phyloP scores from a whole-genome alignment of 1,284 basidiomycete genomes.

The Puccinia triticina region DNA sequence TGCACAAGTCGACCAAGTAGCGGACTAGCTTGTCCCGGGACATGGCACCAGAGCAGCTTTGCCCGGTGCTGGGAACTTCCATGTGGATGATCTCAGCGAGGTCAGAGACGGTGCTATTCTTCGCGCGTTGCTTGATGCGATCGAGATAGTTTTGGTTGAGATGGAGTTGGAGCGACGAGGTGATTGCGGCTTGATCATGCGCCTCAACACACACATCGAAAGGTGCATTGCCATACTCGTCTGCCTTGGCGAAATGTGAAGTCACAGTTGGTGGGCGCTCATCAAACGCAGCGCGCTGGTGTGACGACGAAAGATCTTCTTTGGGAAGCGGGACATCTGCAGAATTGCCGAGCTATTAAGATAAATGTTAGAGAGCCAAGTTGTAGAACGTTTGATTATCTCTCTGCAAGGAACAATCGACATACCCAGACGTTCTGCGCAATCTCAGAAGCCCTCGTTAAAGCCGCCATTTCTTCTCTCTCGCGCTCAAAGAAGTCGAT shows the following conservation, averaged over 20 bases:
- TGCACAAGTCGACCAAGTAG: slow-evolving; percentile 62
- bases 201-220: slow-evolving; percentile 85
- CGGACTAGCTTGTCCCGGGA: slow-evolving; percentile 62
- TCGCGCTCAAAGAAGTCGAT: slow-evolving; percentile 67
- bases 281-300: slow-evolving; percentile 4
- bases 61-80: slow-evolving; percentile 65
- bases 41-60: slow-evolving; percentile 69
- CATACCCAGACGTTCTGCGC: slow-evolving; percentile 66
- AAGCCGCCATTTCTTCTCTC: slow-evolving; percentile 82
- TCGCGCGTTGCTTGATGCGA: slow-evolving; percentile 64
- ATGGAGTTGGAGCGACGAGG: slow-evolving; percentile 69
- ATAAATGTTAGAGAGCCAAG: slow-evolving; percentile 4
- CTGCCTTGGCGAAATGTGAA: slow-evolving; percentile 13
- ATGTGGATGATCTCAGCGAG: slow-evolving; percentile 66
- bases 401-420: background rate
- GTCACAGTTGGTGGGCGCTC: slow-evolving; percentile 57
- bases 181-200: slow-evolving; percentile 73
- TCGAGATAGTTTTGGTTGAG: slow-evolving; percentile 68
- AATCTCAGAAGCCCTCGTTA: slow-evolving; percentile 83
- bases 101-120: slow-evolving; percentile 71
- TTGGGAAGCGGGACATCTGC: slow-evolving; percentile 14
- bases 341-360: slow-evolving; percentile 26
- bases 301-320: slow-evolving; percentile 1
- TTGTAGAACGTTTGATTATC: background rate
- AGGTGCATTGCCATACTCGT: slow-evolving; percentile 68